Conservation (phyloP, 2,329 filamentous ascomycete species). For the Coniella lustricola region DNA sequence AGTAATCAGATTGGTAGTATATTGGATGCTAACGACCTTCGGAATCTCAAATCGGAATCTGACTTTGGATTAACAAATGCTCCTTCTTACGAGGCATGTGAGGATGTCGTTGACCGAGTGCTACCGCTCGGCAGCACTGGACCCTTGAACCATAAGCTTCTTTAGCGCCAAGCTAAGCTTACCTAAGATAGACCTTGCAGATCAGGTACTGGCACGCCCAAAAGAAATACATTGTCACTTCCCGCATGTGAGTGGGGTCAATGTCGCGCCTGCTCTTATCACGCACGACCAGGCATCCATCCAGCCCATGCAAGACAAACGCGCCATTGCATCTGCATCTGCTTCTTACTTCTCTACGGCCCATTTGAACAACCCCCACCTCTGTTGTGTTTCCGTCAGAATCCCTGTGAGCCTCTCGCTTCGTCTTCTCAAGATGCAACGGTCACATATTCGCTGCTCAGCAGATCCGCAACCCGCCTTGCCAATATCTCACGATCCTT, state of each 20-base stretch:
- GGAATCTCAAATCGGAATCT: too few species aligned
- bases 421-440: not conserved
- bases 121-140: not conserved
- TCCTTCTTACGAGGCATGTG: not conserved
- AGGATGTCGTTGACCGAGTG: not conserved
- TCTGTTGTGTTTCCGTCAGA: too few species aligned
- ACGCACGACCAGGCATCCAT: too few species aligned
- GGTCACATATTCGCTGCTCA: not conserved
- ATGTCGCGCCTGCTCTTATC: too few species aligned
- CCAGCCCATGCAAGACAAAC: not conserved
- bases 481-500: too few species aligned
- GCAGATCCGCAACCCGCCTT: not conserved
- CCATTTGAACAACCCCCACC: not conserved
- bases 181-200: not conserved
- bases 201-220: too few species aligned
- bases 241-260: too few species aligned
- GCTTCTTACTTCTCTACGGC: not conserved
- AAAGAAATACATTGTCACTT: too few species aligned
- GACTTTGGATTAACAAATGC: not conserved
- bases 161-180: not conserved
- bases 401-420: too few species aligned
- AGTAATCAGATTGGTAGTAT: too few species aligned
- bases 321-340: not conserved
- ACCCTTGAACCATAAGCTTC: not conserved
- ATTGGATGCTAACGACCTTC: too few species aligned